Evolutionary conservation across 2,329 filamentous ascomycete genomes (phyloP).

Genomic region (Xylariomycetidae sp.): DNA sequence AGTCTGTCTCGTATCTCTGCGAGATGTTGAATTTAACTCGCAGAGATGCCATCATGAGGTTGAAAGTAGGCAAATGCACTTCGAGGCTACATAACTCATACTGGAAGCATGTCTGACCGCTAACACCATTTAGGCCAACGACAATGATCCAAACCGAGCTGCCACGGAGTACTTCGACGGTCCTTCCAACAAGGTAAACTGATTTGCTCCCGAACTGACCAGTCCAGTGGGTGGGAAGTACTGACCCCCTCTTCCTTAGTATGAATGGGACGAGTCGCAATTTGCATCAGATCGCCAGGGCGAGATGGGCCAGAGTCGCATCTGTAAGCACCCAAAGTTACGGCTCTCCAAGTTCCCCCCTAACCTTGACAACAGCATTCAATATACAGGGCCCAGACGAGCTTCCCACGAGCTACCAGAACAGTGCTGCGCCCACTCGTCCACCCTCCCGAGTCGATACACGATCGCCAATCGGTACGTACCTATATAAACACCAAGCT

Average conservation of each 20-base stretch:
- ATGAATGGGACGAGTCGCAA: constrained; percentile 51
- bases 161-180: constrained; percentile 50
- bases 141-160: constrained; percentile 43
- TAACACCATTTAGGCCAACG: constrained; percentile 34
- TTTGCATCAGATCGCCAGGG: constrained; percentile 52
- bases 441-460: constrained; percentile 58
- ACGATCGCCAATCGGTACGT: constrained; percentile 52
- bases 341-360: not conserved
- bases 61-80: constrained; percentile 27
- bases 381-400: constrained; percentile 51
- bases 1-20: constrained; percentile 11
- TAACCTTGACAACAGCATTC: constrained; percentile 39
- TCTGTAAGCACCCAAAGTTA: constrained; percentile 32
- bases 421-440: constrained; percentile 48
- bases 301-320: constrained; percentile 35
- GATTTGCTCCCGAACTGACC: too few relatives aligned
- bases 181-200: constrained; percentile 26
- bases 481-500: too few relatives aligned
- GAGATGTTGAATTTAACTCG: constrained; percentile 16
- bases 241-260: too few relatives aligned
- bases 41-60: constrained; percentile 17
- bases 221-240: too few relatives aligned
- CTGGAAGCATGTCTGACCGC: too few relatives aligned
- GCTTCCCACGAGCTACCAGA: constrained; percentile 35
- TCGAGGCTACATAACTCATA: too few relatives aligned